phyloP scores from a whole-genome alignment of 495 filamentous ascomycete genomes.

The Bacidia gigantensis region DNA sequence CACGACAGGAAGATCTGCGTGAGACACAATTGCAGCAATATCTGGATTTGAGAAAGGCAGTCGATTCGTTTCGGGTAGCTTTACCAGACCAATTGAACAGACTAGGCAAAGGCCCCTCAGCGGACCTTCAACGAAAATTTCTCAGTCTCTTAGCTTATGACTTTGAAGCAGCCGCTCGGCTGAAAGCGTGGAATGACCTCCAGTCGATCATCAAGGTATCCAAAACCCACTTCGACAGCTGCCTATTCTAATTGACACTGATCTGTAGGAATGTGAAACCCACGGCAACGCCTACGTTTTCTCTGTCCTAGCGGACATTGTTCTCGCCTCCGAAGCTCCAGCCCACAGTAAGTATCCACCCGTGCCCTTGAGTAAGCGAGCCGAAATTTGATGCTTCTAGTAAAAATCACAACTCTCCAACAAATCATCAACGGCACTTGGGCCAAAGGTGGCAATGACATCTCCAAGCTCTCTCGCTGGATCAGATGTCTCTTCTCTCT shows the following conservation, averaged over 20 bases:
- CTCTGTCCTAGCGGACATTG: slow-evolving; percentile 37
- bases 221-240: neutral
- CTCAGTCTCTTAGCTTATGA: slow-evolving; percentile 53
- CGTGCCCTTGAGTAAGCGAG: too few species aligned
- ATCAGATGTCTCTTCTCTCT: slow-evolving; percentile 58
- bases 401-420: slow-evolving; percentile 32
- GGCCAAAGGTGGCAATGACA: slow-evolving; percentile 35
- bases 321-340: slow-evolving; percentile 42
- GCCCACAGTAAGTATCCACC: slow-evolving; percentile 18
- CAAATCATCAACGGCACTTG: slow-evolving; percentile 52
- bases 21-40: slow-evolving; percentile 44
- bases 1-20: slow-evolving; percentile 48
- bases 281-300: slow-evolving; percentile 15
- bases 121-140: slow-evolving; percentile 47
- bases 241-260: neutral
- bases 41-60: slow-evolving; percentile 38
- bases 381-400: slow-evolving; percentile 13
- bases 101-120: slow-evolving; percentile 30
- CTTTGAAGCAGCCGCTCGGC: slow-evolving; percentile 55
- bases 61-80: slow-evolving; percentile 36
- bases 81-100: slow-evolving; percentile 19
- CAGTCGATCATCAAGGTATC: slow-evolving; percentile 44
- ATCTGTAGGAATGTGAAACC: slow-evolving; percentile 14
- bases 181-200: slow-evolving; percentile 58
- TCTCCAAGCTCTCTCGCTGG: slow-evolving; percentile 49